Conservation (phyloP, 1,284 basidiomycete genomes). For the Testicularia cyperi region DNA sequence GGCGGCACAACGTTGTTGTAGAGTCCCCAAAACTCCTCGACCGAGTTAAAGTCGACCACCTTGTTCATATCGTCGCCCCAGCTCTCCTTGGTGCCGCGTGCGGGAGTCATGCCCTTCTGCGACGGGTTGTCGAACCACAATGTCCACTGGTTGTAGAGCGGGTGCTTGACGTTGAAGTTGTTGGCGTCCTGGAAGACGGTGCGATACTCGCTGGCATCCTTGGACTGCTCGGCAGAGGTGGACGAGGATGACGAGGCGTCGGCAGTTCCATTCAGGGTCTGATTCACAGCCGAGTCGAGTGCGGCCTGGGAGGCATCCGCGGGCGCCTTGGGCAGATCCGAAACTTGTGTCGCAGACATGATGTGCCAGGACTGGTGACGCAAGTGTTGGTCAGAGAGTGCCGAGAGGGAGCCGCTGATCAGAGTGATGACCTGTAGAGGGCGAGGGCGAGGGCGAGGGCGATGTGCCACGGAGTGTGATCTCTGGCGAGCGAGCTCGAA, state of each 20-base stretch:
- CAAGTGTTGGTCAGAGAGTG: no score
- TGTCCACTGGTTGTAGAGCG: conserved; percentile 57
- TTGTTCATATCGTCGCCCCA: conserved; percentile 60
- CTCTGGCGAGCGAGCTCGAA: no score
- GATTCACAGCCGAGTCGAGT: conserved; percentile 41
- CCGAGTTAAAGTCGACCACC: conserved; percentile 54
- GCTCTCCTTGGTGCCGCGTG: conserved; percentile 53
- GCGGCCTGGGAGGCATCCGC: conserved; percentile 49
- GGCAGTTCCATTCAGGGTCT: conserved; percentile 17
- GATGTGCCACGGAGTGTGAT: no score
- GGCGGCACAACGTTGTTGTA: conserved; percentile 98
- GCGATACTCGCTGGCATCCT: conserved; percentile 32
- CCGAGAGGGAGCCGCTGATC: no score
- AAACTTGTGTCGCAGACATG: conserved; percentile 16
- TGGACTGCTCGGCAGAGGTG: not conserved
- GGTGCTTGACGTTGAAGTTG: conserved; percentile 60
- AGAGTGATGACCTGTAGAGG: no score
- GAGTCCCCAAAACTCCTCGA: conserved; percentile 63
- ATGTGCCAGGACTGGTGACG: no score
- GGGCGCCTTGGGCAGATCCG: conserved; percentile 37
- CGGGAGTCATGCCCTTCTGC: conserved; percentile 48
- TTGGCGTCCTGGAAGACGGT: conserved; percentile 57
- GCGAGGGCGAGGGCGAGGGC: no score
- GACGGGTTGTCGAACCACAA: conserved; percentile 59
- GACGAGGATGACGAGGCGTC: not conserved